Base-by-base conservation (phyloP, 768 basidiomycete genomes). In the Boletellus sp. region DNA sequence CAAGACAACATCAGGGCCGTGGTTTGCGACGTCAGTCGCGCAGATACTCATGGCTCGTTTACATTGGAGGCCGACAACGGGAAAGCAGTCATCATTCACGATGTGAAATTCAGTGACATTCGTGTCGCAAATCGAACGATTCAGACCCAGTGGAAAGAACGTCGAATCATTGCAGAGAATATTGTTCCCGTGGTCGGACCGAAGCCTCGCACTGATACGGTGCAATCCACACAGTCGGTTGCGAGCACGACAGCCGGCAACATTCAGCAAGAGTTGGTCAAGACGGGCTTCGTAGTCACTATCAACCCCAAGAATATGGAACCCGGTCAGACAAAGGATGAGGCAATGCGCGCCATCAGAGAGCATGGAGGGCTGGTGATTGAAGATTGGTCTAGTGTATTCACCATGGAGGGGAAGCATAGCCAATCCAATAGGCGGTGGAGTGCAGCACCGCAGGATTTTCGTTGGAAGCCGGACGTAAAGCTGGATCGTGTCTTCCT, bases 251-350 rank as follows among this genome's bases (percentile, higher is more conserved):
- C 65, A 35, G 65, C 77, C 6, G 65, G 67, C 33, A 65, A 64
- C 43, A 44, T 55, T 11, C 70, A 72, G 42, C 70, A 70, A 24
- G 65, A 75, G 28, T 65, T 82, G 22, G 60, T 63, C 23, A 75
- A 76, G 55, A 78, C 77, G 8, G 86, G 78, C 3, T 73, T 88
- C 48, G 77, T 85, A 6, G 72, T 87, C 43, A 84, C 85, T 2
- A 62, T 81, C 43, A 71, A 67, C 37, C 64, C 70, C 3, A 67
- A 65, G 35, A 69, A 69, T 42, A 63, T 62, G 1, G 65, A 74
- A 20, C 58, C 62, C 31, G 65, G 68, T 28, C 68, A 65, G 55
- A 72, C 73, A 33, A 82, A 76, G 56, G 74, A 75, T 4, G 60
- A 56, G 4, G 61, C 80, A 19, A 66, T 74, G 55, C 59, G 52